Conservation (phyloP, 352 stramenopile species). For the Pythium biforme region DNA sequence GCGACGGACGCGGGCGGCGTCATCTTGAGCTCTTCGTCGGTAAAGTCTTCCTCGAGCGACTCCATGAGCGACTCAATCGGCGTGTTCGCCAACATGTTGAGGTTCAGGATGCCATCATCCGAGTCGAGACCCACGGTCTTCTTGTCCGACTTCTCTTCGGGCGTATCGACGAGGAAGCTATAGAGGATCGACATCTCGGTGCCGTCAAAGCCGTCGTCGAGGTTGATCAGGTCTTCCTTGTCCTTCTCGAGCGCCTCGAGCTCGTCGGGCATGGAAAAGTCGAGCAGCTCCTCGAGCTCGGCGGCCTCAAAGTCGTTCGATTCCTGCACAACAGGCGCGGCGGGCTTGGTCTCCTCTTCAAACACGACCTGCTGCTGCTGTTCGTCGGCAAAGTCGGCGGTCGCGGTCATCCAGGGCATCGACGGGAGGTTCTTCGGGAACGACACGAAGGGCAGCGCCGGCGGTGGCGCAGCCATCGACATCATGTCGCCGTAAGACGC, state of each 20-base stretch:
- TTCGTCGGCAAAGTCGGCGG: constrained; percentile 43
- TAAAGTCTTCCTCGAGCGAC: constrained; percentile 66
- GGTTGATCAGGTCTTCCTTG: constrained; percentile 72
- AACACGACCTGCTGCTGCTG: constrained; percentile 39
- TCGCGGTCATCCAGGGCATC: constrained; percentile 46
- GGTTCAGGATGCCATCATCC: constrained; percentile 73
- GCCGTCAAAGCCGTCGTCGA: constrained; percentile 81
- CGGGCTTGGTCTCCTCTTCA: constrained; percentile 39
- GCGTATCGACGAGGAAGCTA: constrained; percentile 77
- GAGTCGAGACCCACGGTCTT: constrained; percentile 38
- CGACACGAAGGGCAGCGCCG: constrained; percentile 66
- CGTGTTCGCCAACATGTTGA: constrained; percentile 66
- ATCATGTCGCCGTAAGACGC: constrained; percentile 38
- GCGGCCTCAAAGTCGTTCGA: constrained; percentile 54
- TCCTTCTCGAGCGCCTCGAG: constrained; percentile 53
- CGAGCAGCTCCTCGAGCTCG: constrained; percentile 70
- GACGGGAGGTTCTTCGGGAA: constrained; percentile 60
- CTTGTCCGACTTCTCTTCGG: constrained; percentile 65
- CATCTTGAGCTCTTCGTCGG: constrained; percentile 72
- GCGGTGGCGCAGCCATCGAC: constrained; percentile 56
- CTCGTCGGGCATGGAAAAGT: constrained; percentile 74
- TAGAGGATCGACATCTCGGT: constrained; percentile 88
- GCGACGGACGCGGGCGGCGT: constrained; percentile 28
- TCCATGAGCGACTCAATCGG: constrained; percentile 75
- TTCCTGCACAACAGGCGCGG: constrained; percentile 21